Evolutionary conservation across 2,329 filamentous ascomycete species (phyloP).

Genomic region (Colletotrichum nymphaeae): DNA sequence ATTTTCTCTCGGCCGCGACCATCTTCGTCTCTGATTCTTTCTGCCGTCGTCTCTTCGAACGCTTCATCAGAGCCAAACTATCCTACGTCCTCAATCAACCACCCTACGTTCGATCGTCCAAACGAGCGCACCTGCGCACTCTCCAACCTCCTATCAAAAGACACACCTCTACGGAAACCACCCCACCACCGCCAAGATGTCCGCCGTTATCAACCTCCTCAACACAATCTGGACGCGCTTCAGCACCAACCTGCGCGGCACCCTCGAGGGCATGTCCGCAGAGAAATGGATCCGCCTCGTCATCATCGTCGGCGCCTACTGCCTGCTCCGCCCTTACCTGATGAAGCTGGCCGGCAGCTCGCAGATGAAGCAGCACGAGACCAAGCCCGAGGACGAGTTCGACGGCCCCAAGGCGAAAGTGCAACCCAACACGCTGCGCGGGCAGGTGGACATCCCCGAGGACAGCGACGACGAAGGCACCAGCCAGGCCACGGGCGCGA

Average conservation of each 20-base stretch:
- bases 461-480: slow-evolving; percentile 64
- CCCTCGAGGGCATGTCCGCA: slow-evolving; percentile 62
- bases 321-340: slow-evolving; percentile 79
- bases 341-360: slow-evolving; percentile 73
- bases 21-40: slow-evolving; percentile 14
- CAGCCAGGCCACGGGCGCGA: slow-evolving; percentile 54
- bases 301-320: slow-evolving; percentile 78
- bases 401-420: slow-evolving; percentile 64
- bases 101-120: no score
- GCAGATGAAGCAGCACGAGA: slow-evolving; percentile 72
- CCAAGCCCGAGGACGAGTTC: slow-evolving; percentile 58
- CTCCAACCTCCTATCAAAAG: background rate
- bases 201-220: slow-evolving; percentile 25
- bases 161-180: background rate
- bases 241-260: slow-evolving; percentile 59
- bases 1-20: slow-evolving; percentile 11
- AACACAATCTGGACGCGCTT: slow-evolving; percentile 26
- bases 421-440: slow-evolving; percentile 74
- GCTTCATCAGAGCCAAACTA: background rate
- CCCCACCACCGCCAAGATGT: slow-evolving; percentile 10
- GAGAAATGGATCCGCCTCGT: slow-evolving; percentile 76
- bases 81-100: background rate
- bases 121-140: background rate
- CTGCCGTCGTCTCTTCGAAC: background rate
- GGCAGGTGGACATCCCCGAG: slow-evolving; percentile 63